phyloP scores from a whole-genome alignment of 1,139 yeast species.

The Tardiomyces depauwii region DNA sequence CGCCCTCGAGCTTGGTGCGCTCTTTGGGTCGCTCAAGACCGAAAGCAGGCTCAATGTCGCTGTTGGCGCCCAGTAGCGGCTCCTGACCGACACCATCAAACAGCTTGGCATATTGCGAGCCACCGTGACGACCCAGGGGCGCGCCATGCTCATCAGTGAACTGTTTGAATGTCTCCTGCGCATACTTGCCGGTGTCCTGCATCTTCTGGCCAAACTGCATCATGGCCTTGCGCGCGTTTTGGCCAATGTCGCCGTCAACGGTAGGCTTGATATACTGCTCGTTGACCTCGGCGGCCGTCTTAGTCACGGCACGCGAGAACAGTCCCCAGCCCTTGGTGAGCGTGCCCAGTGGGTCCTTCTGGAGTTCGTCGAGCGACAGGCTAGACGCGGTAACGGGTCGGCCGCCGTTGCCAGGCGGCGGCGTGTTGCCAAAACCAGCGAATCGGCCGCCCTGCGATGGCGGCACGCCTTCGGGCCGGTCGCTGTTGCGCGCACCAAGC shows the following conservation, averaged over 20 bases:
- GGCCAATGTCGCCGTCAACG: constrained; percentile 66
- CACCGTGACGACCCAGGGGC: constrained; percentile 6
- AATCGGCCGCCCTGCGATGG: constrained; percentile 94
- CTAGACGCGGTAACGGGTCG: constrained; percentile 9
- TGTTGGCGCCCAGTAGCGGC: constrained; percentile 17
- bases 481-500: constrained; percentile 60
- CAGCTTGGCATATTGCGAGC: constrained; percentile 39
- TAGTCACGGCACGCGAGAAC: constrained; percentile 71
- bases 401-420: constrained; percentile 31
- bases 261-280: constrained; percentile 86
- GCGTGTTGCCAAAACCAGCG: constrained; percentile 82
- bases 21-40: constrained; percentile 54
- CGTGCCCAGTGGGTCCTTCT: constrained; percentile 80
- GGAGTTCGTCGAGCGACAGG: constrained; percentile 65
- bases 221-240: constrained; percentile 82
- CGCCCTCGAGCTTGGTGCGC: constrained; percentile 45
- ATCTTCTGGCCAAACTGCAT: constrained; percentile 91
- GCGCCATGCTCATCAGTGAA: constrained; percentile 39
- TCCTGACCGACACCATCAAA: constrained; percentile 41
- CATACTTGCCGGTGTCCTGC: constrained; percentile 73
- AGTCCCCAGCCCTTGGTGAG: constrained; percentile 90
- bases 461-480: constrained; percentile 68
- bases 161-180: constrained; percentile 45
- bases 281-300: constrained; percentile 76
- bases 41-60: constrained; percentile 50